A percentile compares a stretch with the other conserved stretches of the same genome.
Conservation (phyloP, 2,329 filamentous ascomycete species). For the Fusarium pseudograminearum region DNA sequence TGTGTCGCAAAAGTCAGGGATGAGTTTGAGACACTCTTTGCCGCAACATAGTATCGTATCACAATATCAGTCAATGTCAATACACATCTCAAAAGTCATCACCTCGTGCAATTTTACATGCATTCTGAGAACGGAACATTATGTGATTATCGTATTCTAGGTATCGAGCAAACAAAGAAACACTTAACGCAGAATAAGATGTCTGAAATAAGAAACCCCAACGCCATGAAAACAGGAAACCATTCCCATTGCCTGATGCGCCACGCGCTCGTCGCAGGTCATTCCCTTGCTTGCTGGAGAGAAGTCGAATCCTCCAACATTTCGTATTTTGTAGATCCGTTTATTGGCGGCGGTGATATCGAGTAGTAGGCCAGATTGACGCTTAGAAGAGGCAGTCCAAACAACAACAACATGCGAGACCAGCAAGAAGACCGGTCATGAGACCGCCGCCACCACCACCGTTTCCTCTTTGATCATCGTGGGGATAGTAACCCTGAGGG, state of each 20-base stretch:
- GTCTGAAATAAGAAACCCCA: conserved; percentile 33
- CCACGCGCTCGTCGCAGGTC: conserved; percentile 20
- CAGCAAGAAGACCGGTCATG: conserved; percentile 62
- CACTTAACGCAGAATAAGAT: conserved; percentile 24
- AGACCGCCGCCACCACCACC: conserved; percentile 50
- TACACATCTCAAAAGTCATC: conserved; percentile 4
- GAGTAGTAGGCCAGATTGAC: not conserved
- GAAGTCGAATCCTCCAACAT: not conserved
- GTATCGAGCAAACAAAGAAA: conserved; percentile 37
- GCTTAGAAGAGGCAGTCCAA: conserved; percentile 67
- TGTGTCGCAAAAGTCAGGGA: conserved; percentile 61
- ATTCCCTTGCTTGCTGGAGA: not conserved
- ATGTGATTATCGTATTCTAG: conserved; percentile 40
- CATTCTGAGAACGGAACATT: conserved; percentile 24
- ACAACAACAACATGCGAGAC: conserved; percentile 69
- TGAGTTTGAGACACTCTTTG: conserved; percentile 43
- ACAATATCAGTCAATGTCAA: not conserved
- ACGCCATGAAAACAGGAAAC: conserved; percentile 39
- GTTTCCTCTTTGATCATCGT: conserved; percentile 49
- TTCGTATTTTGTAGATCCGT: conserved; percentile 2
- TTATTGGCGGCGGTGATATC: conserved; percentile 12
- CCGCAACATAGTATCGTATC: conserved; percentile 27
- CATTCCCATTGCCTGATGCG: conserved; percentile 26
- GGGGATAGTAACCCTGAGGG: conserved; percentile 54
- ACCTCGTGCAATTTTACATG: not conserved